Conservation (phyloP, 768 basidiomycete species). For the Paxillus rubicundulus region DNA sequence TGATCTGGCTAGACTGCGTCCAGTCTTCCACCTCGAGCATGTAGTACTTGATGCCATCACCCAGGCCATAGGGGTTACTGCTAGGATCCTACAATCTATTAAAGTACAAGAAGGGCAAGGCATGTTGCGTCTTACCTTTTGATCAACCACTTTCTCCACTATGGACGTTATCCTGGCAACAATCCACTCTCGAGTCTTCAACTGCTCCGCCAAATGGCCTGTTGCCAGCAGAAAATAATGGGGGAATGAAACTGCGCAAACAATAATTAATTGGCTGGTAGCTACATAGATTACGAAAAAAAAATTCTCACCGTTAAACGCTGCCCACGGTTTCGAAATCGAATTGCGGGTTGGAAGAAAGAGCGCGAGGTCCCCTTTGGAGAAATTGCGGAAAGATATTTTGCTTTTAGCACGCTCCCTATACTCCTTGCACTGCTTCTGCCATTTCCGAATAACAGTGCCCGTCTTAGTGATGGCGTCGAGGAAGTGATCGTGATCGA, state of each 20-base stretch:
- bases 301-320: slow-evolving; percentile 80
- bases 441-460: slow-evolving; percentile 93
- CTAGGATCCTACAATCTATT: slow-evolving; percentile 57
- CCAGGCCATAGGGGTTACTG: slow-evolving; percentile 87
- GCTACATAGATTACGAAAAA: background rate
- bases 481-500: slow-evolving; percentile 83
- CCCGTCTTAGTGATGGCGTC: slow-evolving; percentile 80
- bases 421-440: slow-evolving; percentile 95
- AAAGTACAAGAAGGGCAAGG: background rate
- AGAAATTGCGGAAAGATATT: slow-evolving; percentile 93
- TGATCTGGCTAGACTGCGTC: slow-evolving; percentile 68
- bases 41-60: slow-evolving; percentile 88
- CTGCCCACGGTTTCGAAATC: slow-evolving; percentile 93
- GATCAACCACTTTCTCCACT: slow-evolving; percentile 79
- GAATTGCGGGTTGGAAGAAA: slow-evolving; percentile 97
- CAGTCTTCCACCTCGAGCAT: slow-evolving; percentile 94
- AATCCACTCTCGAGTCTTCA: slow-evolving; percentile 92
- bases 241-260: slow-evolving; percentile 79
- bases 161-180: slow-evolving; percentile 90
- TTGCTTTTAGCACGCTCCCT: slow-evolving; percentile 94
- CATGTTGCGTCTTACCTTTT: slow-evolving; percentile 46
- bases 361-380: slow-evolving; percentile 91
- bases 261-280: background rate
- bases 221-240: slow-evolving; percentile 95
- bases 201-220: slow-evolving; percentile 81